Evolutionary conservation across 768 basidiomycete species (phyloP), one percentile per base, ranked within the genome.

Genomic region (Dioszegia aurantiaca): DNA sequence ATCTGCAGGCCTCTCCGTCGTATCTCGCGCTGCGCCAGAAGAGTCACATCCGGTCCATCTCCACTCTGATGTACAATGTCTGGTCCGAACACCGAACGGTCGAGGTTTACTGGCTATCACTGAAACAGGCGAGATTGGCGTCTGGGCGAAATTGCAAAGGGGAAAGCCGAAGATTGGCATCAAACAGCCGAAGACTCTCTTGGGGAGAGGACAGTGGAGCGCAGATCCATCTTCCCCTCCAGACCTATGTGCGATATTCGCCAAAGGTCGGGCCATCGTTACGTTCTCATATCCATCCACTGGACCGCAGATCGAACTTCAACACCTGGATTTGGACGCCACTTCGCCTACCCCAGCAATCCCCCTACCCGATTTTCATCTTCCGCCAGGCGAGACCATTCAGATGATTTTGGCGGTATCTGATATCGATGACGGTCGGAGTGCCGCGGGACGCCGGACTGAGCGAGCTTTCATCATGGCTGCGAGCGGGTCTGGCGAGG

Each of bases 371-470:
- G 56, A 62, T 40, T 70, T 70, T 43, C 5, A 44, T 6, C 56
- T 64, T 16, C 33, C 42, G 17, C 5, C 49, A 28, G 64, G 33
- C 2, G 67, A 69, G 46, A 46, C 61, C 16, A 58, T 70, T 1
- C 45, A 64, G 28, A 64, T 75, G 60, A 56, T 77, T 1, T 27
- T 77, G 31, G 76, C 72, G 3, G 66, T 74, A 3, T 75, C 76
- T 0, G 71, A 75, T 60, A 68, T 77, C 31, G 76, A 77, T 59
- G 76, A 77, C 40, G 76, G 76, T 3, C 55, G 60, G 16, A 68
- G 64, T 10, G 63, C 58, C 1, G 30, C 55, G 16, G 59, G 59
- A 9, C 21, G 62, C 19, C 37, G 58, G 16, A 73, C 73, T 3
- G 60, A 70, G 43, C 53, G 57, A 11, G 72, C 75, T 8, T 55